Evolutionary conservation across 2,329 filamentous ascomycete genomes (phyloP).

Genomic region (Diplodia intermedia): DNA sequence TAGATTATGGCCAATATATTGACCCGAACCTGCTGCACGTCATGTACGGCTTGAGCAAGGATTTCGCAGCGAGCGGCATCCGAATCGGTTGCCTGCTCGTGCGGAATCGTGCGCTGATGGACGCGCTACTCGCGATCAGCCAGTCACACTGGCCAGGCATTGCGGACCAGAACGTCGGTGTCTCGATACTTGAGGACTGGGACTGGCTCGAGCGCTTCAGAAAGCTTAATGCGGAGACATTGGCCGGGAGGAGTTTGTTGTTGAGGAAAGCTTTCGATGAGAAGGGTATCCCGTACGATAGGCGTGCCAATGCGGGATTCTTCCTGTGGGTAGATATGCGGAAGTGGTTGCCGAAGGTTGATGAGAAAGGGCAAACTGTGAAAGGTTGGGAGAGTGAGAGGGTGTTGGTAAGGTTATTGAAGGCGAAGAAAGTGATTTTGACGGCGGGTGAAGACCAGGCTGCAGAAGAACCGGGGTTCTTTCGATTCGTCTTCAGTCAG

Average conservation of each 20-base stretch:
- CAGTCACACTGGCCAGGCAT: conserved; percentile 43
- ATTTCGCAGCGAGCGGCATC: conserved; percentile 46
- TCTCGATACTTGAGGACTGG: conserved; percentile 43
- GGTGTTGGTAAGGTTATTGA: conserved; percentile 53
- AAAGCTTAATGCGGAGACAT: conserved; percentile 31
- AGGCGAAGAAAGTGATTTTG: conserved; percentile 59
- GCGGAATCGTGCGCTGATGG: conserved; percentile 39
- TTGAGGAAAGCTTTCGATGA: conserved; percentile 37
- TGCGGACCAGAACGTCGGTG: conserved; percentile 43
- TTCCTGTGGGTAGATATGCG: conserved; percentile 54
- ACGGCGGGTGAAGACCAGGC: conserved; percentile 57
- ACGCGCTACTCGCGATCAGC: conserved; percentile 37
- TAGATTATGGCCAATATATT: conserved; percentile 36
- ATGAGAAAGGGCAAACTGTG: conserved; percentile 9
- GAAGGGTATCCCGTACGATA: conserved; percentile 48
- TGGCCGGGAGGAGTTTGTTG: conserved; percentile 37
- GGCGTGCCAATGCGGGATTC: conserved; percentile 54
- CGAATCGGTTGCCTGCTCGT: conserved; percentile 41
- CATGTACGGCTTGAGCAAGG: conserved; percentile 45
- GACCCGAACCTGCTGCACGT: conserved; percentile 40
- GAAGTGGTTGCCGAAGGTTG: conserved; percentile 28
- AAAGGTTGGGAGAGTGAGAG: conserved; percentile 52
- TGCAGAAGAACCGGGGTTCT: conserved; percentile 58
- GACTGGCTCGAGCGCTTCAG: conserved; percentile 39
- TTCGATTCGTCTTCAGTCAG: conserved; percentile 58